A percentile compares a stretch with the other conserved stretches of the same genome.
Conservation (phyloP, 2,329 filamentous ascomycete genomes). For the Diaporthe aspalathi region DNA sequence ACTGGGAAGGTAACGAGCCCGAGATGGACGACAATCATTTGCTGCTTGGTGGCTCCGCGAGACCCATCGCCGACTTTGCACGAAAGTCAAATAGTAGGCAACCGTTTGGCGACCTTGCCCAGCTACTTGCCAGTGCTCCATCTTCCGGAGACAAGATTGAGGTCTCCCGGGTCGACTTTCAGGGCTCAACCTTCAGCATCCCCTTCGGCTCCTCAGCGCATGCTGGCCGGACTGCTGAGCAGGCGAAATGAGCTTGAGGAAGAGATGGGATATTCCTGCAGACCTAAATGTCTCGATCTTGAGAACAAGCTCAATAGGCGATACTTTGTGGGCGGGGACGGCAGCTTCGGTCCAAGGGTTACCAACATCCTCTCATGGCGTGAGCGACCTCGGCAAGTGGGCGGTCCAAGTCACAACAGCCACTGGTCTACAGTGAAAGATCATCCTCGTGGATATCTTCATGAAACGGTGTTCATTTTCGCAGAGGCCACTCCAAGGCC, state of each 20-base stretch:
- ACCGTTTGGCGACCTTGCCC: background rate
- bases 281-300: background rate
- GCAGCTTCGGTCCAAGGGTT: background rate
- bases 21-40: background rate
- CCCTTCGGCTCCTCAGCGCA: background rate
- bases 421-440: background rate
- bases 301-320: too few relatives aligned
- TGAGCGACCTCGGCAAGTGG: background rate
- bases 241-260: background rate
- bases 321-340: background rate
- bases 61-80: constrained; percentile 19
- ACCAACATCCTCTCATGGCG: too few relatives aligned
- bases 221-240: background rate
- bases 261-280: background rate
- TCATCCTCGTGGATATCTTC: background rate
- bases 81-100: background rate
- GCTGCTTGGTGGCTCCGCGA: constrained; percentile 11
- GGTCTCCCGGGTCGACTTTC: constrained; percentile 13
- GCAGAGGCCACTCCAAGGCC: background rate
- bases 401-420: too few relatives aligned
- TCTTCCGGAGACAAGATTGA: constrained; percentile 18
- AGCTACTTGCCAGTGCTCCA: constrained; percentile 7
- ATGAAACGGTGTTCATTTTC: background rate
- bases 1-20: background rate
- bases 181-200: constrained; percentile 8